phyloP scores from a whole-genome alignment of 495 filamentous ascomycete species.

The Hypomontagnella submonticulosa region DNA sequence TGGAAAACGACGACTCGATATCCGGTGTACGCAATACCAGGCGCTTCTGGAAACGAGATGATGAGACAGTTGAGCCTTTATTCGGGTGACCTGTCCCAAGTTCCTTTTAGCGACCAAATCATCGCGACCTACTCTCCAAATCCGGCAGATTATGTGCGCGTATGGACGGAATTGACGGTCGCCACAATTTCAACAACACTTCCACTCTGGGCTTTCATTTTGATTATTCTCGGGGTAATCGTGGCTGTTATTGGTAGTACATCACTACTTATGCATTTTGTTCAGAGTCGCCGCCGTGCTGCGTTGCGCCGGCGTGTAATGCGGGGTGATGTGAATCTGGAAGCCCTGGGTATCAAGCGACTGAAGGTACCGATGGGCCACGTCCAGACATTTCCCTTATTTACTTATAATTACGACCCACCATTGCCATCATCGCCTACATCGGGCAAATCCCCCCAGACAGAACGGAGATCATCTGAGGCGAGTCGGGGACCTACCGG shows the following conservation, averaged over 20 bases:
- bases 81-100: constrained; percentile 73
- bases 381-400: constrained; percentile 77
- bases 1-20: constrained; percentile 75
- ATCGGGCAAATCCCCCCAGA: constrained; percentile 26
- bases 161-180: constrained; percentile 60
- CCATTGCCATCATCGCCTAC: constrained; percentile 29
- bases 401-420: constrained; percentile 70
- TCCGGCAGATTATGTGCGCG: constrained; percentile 65
- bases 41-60: constrained; percentile 69
- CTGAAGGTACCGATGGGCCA: constrained; percentile 74
- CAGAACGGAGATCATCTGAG: constrained; percentile 38
- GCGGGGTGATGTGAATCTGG: constrained; percentile 81
- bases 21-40: constrained; percentile 87
- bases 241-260: constrained; percentile 70
- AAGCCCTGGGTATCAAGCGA: constrained; percentile 79
- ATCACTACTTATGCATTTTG: constrained; percentile 76
- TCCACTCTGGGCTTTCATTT: constrained; percentile 83
- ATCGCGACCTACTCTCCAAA: constrained; percentile 71
- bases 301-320: constrained; percentile 74
- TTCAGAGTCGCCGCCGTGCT: constrained; percentile 73
- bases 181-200: constrained; percentile 54
- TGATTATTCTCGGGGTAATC: constrained; percentile 82
- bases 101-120: constrained; percentile 68
- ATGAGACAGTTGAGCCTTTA: constrained; percentile 79
- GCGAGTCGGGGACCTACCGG: constrained; percentile 25